A percentile compares a stretch with the other conserved stretches of the same genome.
These are phyloP conservation scores for Leishmania turanica DNA, from an alignment of 208 protist species.

Conservation along the genomic window DNA sequence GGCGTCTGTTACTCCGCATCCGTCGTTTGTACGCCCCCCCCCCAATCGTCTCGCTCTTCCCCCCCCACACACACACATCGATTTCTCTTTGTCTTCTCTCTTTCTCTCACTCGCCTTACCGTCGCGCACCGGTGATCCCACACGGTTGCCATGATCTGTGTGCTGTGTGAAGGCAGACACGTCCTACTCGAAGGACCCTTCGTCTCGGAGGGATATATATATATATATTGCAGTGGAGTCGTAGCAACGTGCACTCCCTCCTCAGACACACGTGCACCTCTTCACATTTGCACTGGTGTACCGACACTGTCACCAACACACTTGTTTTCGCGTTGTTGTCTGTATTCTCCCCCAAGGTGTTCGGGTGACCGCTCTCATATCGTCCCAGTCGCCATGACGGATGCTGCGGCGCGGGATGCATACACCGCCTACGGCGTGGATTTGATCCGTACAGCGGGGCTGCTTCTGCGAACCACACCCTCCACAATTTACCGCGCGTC, in stretches of 20 bases:
- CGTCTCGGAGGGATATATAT: background rate
- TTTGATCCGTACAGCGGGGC: constrained; percentile 70
- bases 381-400: constrained; percentile 15
- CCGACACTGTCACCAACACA: background rate
- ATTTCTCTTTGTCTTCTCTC: background rate
- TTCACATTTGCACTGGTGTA: background rate
- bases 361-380: too few relatives aligned
- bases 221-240: background rate
- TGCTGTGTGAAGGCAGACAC: background rate
- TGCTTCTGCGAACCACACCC: constrained; percentile 62
- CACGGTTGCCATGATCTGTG: background rate
- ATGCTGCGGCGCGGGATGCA: constrained; percentile 32
- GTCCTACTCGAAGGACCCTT: background rate
- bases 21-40: too few relatives aligned
- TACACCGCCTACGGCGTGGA: constrained; percentile 80
- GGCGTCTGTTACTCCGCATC: background rate
- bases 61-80: background rate
- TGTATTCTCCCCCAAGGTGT: background rate
- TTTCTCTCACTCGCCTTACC: background rate
- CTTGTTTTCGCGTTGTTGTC: background rate
- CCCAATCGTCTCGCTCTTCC: background rate
- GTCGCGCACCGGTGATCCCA: background rate
- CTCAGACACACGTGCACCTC: background rate
- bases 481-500: constrained; percentile 75
- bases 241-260: background rate